Base-by-base conservation (phyloP, 768 basidiomycete genomes). In the Ephemerocybe angulata region DNA sequence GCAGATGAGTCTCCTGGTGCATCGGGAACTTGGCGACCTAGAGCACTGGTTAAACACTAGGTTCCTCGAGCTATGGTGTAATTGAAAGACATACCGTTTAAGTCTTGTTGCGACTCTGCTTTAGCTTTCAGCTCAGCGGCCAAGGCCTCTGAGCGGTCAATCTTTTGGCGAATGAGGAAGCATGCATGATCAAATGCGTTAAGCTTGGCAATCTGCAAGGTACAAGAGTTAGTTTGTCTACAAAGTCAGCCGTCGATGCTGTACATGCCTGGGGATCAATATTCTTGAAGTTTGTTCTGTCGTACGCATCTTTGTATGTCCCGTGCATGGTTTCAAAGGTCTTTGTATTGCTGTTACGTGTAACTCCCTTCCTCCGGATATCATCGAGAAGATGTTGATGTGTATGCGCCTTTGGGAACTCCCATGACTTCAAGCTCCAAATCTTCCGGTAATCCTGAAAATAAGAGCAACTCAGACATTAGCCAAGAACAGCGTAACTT, bases 361-460 rank as follows among this genome's bases (percentile, higher is more conserved):
- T 53, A 1, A 54, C 67, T 19, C 73, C 74, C 38, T 75, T 76
- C 0, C 2, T 41, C 10, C 50, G n/a, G 42, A 77, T 75, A 42
- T 75, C 69, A 41, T 58, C 59, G 38, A 69, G 64, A 0, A 66
- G 27, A 57, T 77, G 73, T 0, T 50, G 43, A 50, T 67, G 66
- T 0, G 57, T 49, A 47, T 77, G 76, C 0, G 54, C 56, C 51
- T 77, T 77, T 1, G 67, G 70, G 57, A 75, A 73, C 21, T 73
- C 43, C 72, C 72, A 75, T 33, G 59, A 57, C 63, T 69, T 56
- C n/a, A n/a, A n/a, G n/a, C n/a, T n/a, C n/a, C n/a, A n/a, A n/a
- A n/a, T n/a, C n/a, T n/a, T n/a, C n/a, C n/a, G n/a, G n/a, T n/a
- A n/a, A n/a, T n/a, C n/a, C n/a, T n/a, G n/a, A n/a, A n/a, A n/a